Percentiles rank a stretch among this genome's conserved stretches.
These are phyloP conservation scores for Bombardia bombarda DNA, from an alignment of 495 filamentous ascomycete genomes.

Conservation along the genomic window DNA sequence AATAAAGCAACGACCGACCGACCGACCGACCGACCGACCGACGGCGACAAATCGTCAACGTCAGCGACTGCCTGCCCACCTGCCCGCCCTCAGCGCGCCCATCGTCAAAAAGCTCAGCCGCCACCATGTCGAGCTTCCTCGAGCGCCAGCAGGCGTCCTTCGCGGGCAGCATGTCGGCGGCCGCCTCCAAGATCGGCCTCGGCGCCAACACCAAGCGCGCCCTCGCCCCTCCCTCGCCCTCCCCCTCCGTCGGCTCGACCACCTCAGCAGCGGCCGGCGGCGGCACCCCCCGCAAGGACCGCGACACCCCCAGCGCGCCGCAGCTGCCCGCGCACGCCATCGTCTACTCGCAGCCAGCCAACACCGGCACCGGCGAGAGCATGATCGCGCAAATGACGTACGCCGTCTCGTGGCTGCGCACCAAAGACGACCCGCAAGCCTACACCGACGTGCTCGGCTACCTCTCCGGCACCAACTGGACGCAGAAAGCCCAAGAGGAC, in stretches of 20 bases:
- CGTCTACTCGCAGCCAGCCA: conserved; percentile 69
- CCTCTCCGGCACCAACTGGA: conserved; percentile 53
- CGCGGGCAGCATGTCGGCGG: conserved; percentile 36
- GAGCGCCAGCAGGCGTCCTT: conserved; percentile 42
- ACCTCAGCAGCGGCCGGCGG: conserved; percentile 35
- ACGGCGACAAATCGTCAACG: too few species aligned
- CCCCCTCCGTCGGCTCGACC: conserved; percentile 37
- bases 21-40: too few species aligned
- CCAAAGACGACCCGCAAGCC: conserved; percentile 61
- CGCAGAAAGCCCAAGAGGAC: conserved; percentile 32
- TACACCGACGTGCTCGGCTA: conserved; percentile 69
- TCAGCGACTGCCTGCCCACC: too few species aligned
- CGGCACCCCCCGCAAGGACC: conserved; percentile 42
- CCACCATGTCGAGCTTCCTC: conserved; percentile 40
- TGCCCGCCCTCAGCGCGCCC: too few species aligned
- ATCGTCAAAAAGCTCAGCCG: too few species aligned
- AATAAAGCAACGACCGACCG: too few species aligned
- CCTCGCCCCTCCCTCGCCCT: conserved; percentile 27
- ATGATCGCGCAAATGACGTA: conserved; percentile 79
- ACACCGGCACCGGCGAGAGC: conserved; percentile 68
- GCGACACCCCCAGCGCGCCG: conserved; percentile 38
- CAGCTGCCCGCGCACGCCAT: conserved; percentile 38
- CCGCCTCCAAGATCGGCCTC: conserved; percentile 35
- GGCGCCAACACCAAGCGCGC: conserved; percentile 41
- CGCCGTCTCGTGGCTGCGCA: conserved; percentile 76